Base-by-base conservation (phyloP, 257 asterid species). In the Lycium ferocissimum region DNA sequence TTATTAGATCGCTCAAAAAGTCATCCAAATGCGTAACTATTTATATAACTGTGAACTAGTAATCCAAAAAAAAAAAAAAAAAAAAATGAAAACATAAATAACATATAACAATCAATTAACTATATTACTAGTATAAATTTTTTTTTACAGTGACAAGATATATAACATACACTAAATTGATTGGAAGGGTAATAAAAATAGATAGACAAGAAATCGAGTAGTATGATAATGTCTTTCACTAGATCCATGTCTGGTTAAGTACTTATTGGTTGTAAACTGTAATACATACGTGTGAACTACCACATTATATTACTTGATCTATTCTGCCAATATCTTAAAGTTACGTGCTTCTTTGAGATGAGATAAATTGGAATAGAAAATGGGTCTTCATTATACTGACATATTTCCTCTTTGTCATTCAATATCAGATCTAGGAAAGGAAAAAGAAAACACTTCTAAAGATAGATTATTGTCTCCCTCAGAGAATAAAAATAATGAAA, bases 211-310 rank as follows among this genome's bases (percentile, higher is more conserved):
- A 45, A 73, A 73, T 73, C 75, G 35, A 67, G 75, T 67, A 37
- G 20, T 67, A 10, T 72, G 79, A 45, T 72, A n/a, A n/a, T 72
- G 80, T 45, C 37, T 72, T 72, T 45, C 11, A 72, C 38, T 72
- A 72, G 57, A 72, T 72, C 71, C 57, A n/a, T 72, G 80, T 72
- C 38, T 45, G 38, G 18, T 43, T 72, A 43, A 72, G 3, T n/a
- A 9, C 45, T 47, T 43, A 45, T 72, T n/a, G 15, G 57, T 10
- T 40, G 79, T 18, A 71, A 40, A 18, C 2, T 71, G 33, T 43
- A 72, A 73, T 5, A 26, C 1, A 45, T 12, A 43, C 38, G 1
- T n/a, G 17, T 45, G 18, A 45, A 22, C 4, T 45, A 43, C n/a
- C 38, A n/a, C 58, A 73, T 73, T 73, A 45, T 73, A 73, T 47